Evolutionary conservation across 129 eudicot genomes (phyloP).

Genomic region (Flaveria ramosissima): DNA sequence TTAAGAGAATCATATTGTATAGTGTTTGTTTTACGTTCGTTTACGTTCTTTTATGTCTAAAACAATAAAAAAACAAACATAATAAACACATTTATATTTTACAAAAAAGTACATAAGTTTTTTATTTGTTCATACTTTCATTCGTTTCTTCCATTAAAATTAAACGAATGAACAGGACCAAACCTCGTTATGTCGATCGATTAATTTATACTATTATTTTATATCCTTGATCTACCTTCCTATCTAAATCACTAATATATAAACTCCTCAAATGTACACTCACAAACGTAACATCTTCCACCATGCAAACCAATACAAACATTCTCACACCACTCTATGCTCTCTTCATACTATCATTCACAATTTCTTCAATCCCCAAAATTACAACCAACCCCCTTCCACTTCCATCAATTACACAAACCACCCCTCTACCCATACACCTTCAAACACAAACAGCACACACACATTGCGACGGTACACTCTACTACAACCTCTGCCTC

Average conservation of each 20-base stretch:
- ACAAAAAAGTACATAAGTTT: no score
- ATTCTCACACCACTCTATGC: conserved; percentile 28
- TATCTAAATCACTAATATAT: conserved; percentile 11
- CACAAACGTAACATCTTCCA: conserved; percentile 16
- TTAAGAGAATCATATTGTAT: no score
- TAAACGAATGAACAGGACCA: no score
- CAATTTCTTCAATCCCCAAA: conserved; percentile 17
- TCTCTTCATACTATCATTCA: conserved; percentile 42
- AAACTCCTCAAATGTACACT: not conserved
- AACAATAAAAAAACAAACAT: no score
- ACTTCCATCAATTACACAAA: conserved; percentile 28
- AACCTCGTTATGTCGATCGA: no score
- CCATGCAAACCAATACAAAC: conserved; percentile 38
- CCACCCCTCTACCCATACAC: conserved; percentile 40
- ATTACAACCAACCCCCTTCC: conserved; percentile 25
- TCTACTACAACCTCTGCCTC: conserved; percentile 69
- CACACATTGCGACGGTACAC: conserved; percentile 63
- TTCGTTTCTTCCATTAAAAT: no score
- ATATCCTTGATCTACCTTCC: not conserved
- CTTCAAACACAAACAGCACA: conserved; percentile 53
- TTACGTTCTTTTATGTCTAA: no score
- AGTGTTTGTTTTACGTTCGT: no score
- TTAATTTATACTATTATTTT: not conserved
- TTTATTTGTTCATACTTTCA: no score
- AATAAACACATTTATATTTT: no score